A percentile compares a stretch with the other conserved stretches of the same genome.
These are phyloP conservation scores for Kokia cookei DNA, from an alignment of 441 rosid species.

Conservation along the genomic window DNA sequence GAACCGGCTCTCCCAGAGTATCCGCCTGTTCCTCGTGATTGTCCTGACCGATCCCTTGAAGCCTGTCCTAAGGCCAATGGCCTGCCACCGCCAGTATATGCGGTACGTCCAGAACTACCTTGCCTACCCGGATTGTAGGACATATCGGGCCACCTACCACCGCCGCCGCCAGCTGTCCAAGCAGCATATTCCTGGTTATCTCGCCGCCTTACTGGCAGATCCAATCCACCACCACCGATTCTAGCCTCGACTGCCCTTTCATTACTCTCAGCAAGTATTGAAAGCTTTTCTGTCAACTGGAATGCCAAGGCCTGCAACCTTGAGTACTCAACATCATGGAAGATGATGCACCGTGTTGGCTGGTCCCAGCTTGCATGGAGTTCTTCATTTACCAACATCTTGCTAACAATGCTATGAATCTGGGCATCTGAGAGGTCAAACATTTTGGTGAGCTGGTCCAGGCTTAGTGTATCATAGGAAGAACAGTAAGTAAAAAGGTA, in stretches of 20 bases:
- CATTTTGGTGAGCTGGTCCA: conserved; percentile 50
- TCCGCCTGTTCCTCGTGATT: conserved; percentile 42
- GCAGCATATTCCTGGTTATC: conserved; percentile 60
- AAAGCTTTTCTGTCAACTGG: conserved; percentile 62
- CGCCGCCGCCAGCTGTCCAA: conserved; percentile 41
- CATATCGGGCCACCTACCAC: conserved; percentile 66
- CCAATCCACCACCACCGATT: conserved; percentile 58
- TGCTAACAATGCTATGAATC: conserved; percentile 47
- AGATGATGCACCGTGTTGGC: conserved; percentile 60
- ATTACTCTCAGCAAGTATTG: conserved; percentile 51
- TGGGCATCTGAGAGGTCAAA: conserved; percentile 47
- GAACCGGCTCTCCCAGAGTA: conserved; percentile 37
- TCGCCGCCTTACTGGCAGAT: conserved; percentile 53
- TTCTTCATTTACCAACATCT: conserved; percentile 66
- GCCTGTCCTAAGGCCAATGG: conserved; percentile 29
- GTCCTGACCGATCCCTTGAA: conserved; percentile 41
- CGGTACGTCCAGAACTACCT: conserved; percentile 42
- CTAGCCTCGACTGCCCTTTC: conserved; percentile 67
- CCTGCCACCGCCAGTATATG: conserved; percentile 38
- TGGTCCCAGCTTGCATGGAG: conserved; percentile 84
- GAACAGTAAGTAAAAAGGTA: conserved; percentile 47
- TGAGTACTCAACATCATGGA: conserved; percentile 60
- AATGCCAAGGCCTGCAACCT: conserved; percentile 75
- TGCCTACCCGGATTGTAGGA: conserved; percentile 53
- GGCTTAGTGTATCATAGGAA: conserved; percentile 42